A percentile compares a stretch with the other conserved stretches of the same genome.
These are phyloP conservation scores for Ciborinia camelliae DNA, from an alignment of 2,329 filamentous ascomycete genomes.

Conservation along the genomic window DNA sequence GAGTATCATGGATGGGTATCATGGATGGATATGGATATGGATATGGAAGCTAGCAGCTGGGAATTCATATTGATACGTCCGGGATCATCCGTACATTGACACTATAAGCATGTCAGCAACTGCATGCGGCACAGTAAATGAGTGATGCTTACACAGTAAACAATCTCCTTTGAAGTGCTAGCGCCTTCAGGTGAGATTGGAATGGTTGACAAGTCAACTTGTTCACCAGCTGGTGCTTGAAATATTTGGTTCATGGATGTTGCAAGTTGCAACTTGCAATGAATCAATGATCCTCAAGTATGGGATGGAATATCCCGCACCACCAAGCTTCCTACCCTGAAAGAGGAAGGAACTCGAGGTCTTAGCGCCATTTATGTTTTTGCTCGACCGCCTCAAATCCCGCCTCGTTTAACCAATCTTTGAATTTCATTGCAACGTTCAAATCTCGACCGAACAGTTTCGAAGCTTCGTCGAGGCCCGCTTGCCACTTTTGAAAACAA, in stretches of 20 bases:
- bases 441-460: slow-evolving; percentile 37
- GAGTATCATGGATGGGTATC: too few species aligned
- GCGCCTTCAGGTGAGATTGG: slow-evolving; percentile 63
- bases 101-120: slow-evolving; percentile 22
- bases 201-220: slow-evolving; percentile 66
- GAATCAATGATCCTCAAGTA: too few species aligned
- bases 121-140: background rate
- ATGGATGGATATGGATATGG: too few species aligned
- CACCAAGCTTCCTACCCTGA: background rate
- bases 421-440: slow-evolving; percentile 24
- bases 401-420: slow-evolving; percentile 35
- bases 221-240: slow-evolving; percentile 35
- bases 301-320: background rate
- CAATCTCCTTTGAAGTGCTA: slow-evolving; percentile 44
- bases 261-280: too few species aligned
- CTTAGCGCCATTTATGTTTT: background rate
- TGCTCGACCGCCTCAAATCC: slow-evolving; percentile 39
- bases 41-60: too few species aligned
- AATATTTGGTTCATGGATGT: too few species aligned
- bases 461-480: slow-evolving; percentile 32
- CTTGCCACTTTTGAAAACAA: slow-evolving; percentile 27
- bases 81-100: slow-evolving; percentile 25
- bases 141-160: slow-evolving; percentile 28
- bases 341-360: background rate
- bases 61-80: too few species aligned